A percentile compares a stretch with the other conserved stretches of the same genome.
Conservation (phyloP, 208 protist species). For the Lotmaria passim region DNA sequence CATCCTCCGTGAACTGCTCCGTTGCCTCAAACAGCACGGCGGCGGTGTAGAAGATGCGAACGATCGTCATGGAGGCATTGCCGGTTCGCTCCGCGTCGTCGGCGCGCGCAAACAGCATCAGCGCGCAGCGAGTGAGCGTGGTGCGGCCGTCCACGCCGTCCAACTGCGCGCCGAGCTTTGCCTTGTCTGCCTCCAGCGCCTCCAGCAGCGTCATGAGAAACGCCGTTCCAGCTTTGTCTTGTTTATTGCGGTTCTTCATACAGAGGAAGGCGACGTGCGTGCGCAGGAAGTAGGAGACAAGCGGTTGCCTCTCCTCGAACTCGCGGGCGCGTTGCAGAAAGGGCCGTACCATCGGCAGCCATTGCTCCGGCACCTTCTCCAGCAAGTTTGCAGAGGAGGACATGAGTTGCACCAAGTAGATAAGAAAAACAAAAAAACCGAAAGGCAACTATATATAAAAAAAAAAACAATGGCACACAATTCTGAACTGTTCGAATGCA, state of each 20-base stretch:
- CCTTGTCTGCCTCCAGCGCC: constrained; percentile 48
- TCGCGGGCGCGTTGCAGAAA: constrained; percentile 77
- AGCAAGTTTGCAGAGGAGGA: constrained; percentile 17
- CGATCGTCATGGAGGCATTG: constrained; percentile 46
- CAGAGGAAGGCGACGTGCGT: constrained; percentile 70
- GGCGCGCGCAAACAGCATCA: constrained; percentile 80
- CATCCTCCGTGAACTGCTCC: constrained; percentile 74
- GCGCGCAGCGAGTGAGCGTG: constrained; percentile 58
- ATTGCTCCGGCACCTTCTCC: constrained; percentile 48
- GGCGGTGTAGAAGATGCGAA: constrained; percentile 74
- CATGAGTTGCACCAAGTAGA: constrained; percentile 25
- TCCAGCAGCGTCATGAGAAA: constrained; percentile 64
- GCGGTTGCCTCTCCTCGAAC: constrained; percentile 55
- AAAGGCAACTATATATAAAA: not conserved
- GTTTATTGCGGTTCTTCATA: constrained; percentile 52
- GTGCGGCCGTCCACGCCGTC: constrained; percentile 58
- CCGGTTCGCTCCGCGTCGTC: constrained; percentile 78
- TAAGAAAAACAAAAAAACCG: not conserved
- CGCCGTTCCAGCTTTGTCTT: constrained; percentile 50
- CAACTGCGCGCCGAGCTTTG: constrained; percentile 44
- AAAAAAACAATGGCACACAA: not conserved
- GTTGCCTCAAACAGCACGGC: constrained; percentile 81
- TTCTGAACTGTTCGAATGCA: no score
- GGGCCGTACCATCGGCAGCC: constrained; percentile 53
- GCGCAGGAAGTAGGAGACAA: constrained; percentile 78